A percentile compares a stretch with the other conserved stretches of the same genome.
Evolutionary conservation across 2,329 filamentous ascomycete genomes (phyloP).

Genomic region (Blastomyces emzantsi): DNA sequence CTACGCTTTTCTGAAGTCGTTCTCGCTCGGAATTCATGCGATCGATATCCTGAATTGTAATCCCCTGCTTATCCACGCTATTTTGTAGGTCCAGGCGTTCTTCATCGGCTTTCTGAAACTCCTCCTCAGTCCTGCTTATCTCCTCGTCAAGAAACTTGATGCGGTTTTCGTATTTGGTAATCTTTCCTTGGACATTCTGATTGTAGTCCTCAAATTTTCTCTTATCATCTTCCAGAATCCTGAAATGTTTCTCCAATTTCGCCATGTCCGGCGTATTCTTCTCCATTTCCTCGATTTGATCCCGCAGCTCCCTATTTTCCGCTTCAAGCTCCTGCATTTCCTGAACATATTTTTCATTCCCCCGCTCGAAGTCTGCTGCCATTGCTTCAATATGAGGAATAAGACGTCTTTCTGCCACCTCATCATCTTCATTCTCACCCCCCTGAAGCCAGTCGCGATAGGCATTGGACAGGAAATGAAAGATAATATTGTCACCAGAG

Average conservation of each 20-base stretch:
- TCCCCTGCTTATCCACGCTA: slow-evolving; percentile 82
- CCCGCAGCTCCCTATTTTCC: slow-evolving; percentile 68
- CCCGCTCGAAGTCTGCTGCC: slow-evolving; percentile 75
- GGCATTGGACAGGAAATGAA: slow-evolving; percentile 78
- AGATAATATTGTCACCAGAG: slow-evolving; percentile 83
- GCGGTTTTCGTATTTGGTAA: slow-evolving; percentile 77
- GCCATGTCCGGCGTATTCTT: slow-evolving; percentile 76
- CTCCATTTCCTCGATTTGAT: slow-evolving; percentile 83
- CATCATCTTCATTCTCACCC: slow-evolving; percentile 78
- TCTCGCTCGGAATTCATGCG: slow-evolving; percentile 96
- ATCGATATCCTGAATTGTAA: slow-evolving; percentile 97
- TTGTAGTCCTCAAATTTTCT: slow-evolving; percentile 96
- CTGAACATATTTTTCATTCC: slow-evolving; percentile 74
- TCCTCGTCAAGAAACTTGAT: slow-evolving; percentile 79
- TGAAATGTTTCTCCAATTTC: slow-evolving; percentile 78
- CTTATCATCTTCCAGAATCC: slow-evolving; percentile 89
- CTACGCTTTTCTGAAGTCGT: slow-evolving; percentile 79
- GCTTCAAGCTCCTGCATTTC: slow-evolving; percentile 80
- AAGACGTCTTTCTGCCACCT: slow-evolving; percentile 69
- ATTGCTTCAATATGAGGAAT: slow-evolving; percentile 79
- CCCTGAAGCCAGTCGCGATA: slow-evolving; percentile 93
- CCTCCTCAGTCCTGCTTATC: slow-evolving; percentile 65
- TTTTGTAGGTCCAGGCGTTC: slow-evolving; percentile 73
- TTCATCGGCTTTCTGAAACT: slow-evolving; percentile 70
- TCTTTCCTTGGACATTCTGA: slow-evolving; percentile 67